Evolutionary conservation across 305 asterid species (phyloP), one percentile per base, ranked within the genome.

Genomic region (Fraxinus platypoda): DNA sequence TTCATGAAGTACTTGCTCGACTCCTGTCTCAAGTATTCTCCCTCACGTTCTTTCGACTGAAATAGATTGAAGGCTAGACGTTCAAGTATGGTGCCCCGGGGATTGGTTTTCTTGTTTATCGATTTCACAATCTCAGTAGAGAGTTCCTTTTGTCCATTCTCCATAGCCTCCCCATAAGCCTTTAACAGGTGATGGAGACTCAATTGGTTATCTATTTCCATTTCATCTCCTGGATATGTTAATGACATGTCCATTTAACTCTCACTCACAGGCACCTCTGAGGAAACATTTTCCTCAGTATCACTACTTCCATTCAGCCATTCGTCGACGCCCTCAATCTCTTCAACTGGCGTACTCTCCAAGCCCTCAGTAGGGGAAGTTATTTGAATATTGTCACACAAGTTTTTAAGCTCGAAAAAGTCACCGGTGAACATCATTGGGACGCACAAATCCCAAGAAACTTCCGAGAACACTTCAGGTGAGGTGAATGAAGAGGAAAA

Each of bases 151-250:
- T 90, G 91, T 26, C 91, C 92, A 74, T 90, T 88, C 81, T 87
- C 89, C 77, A 70, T 74, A 23, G 98, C 92, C 82, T 92, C 98
- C n/a, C 89, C 95, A 52, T 91, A 90, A 12, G 93, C 98, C 81
- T 46, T 81, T 3, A 90, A 84, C 0, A 92, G 90, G 85, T 92
- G 97, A 30, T 76, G 84, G 2, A 91, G 89, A 37, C 76, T 71
- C 46, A 84, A 71, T 71, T 88, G 89, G 12, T 75, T 84, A 76
- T 91, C 91, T 30, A 83, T 78, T 81, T 87, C 89, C 84, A 78
- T 75, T 30, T 71, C 75, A 19, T 77, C 83, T 37, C 79, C 88
- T 34, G 88, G 92, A 70, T 88, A 74, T 13, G 62, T 23, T 4
- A 86, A 33, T 21, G 83, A 28, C 84, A 84, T 79, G 74, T 81